phyloP scores from a whole-genome alignment of 1,139 yeast genomes.

The Geotrichum histeridarum region DNA sequence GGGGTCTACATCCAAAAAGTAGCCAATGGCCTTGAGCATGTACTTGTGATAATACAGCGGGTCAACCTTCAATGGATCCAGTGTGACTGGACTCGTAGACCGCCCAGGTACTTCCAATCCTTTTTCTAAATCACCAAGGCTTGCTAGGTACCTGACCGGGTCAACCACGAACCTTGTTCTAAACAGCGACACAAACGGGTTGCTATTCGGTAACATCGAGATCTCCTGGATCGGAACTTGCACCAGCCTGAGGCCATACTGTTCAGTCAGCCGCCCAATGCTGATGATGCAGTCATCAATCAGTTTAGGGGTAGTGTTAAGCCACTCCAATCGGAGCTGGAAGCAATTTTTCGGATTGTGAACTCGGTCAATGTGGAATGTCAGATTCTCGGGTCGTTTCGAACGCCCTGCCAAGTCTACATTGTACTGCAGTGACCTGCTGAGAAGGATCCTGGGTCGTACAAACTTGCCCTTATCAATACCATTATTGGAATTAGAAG shows the following conservation, averaged over 20 bases:
- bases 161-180: constrained; percentile 48
- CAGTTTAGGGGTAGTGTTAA: constrained; percentile 80
- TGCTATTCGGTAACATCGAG: constrained; percentile 61
- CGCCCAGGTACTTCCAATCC: too few relatives aligned
- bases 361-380: constrained; percentile 84
- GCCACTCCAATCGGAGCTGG: constrained; percentile 88
- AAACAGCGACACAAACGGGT: constrained; percentile 86
- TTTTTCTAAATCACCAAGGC: background rate
- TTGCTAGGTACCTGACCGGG: constrained; percentile 1
- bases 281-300: constrained; percentile 78
- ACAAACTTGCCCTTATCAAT: background rate
- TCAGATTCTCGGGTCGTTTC: constrained; percentile 68
- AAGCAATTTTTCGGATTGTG: constrained; percentile 95
- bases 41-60: constrained; percentile 57
- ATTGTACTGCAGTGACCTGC: constrained; percentile 62
- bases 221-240: constrained; percentile 91
- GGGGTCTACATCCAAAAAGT: constrained; percentile 77
- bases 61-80: constrained; percentile 33
- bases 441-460: constrained; percentile 44
- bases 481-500: too few relatives aligned
- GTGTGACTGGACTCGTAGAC: background rate
- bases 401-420: constrained; percentile 69
- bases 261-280: constrained; percentile 77
- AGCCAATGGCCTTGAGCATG: constrained; percentile 63
- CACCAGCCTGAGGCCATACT: constrained; percentile 78